A percentile compares a stretch with the other conserved stretches of the same genome.
phyloP scores from a whole-genome alignment of 1,284 basidiomycete genomes.

The Cryptococcus floricola region DNA sequence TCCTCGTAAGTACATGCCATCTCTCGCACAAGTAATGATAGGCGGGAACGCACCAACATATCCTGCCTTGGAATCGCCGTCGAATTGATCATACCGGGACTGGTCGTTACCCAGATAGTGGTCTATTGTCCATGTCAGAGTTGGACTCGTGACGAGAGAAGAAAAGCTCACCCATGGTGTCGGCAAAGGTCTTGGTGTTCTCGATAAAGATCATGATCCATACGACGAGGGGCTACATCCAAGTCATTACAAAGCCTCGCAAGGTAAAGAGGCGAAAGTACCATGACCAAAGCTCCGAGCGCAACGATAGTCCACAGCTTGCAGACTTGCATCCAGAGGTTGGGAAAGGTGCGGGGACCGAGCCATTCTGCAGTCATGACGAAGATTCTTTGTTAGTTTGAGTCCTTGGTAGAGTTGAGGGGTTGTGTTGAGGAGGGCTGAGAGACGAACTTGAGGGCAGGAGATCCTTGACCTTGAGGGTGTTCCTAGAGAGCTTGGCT shows the following conservation, averaged over 20 bases:
- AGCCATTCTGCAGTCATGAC: slow-evolving; percentile 13
- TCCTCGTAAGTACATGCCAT: neutral
- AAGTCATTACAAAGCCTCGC: neutral
- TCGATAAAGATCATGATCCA: slow-evolving; percentile 33
- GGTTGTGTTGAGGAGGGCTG: neutral
- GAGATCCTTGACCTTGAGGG: neutral
- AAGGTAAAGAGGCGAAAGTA: slow-evolving; percentile 3
- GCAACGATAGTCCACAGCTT: slow-evolving; percentile 30
- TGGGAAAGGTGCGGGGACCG: slow-evolving; percentile 16
- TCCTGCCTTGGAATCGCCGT: slow-evolving; percentile 19
- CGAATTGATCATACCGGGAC: slow-evolving; percentile 16
- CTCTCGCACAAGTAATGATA: neutral
- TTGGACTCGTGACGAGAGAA: neutral
- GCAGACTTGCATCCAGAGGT: slow-evolving; percentile 18
- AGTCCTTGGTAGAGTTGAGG: neutral
- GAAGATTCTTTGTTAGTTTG: neutral
- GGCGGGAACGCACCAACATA: slow-evolving; percentile 26
- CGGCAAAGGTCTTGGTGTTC: slow-evolving; percentile 25
- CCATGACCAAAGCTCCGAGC: slow-evolving; percentile 29
- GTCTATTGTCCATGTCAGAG: slow-evolving; percentile 1
- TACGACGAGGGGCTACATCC: slow-evolving; percentile 12
- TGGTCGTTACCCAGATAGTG: slow-evolving; percentile 33
- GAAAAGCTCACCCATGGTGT: slow-evolving; percentile 22
- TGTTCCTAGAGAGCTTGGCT: neutral
- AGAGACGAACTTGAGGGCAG: neutral